Percentiles rank a stretch among this genome's conserved stretches.
phyloP scores from a whole-genome alignment of 2,329 filamentous ascomycete genomes.

The Colletotrichum orchidophilum region DNA sequence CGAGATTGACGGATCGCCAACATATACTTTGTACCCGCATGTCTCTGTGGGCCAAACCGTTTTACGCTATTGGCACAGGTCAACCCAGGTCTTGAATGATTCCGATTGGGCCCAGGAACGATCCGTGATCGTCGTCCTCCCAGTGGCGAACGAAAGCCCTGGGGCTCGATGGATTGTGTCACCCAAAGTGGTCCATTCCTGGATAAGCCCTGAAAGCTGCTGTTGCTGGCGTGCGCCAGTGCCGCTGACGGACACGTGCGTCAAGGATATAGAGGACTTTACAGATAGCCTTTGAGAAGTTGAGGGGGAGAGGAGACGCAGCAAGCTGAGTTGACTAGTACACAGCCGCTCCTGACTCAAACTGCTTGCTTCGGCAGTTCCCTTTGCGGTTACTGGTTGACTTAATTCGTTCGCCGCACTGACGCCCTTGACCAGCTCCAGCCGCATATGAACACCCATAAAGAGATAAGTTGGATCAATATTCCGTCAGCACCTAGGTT shows the following conservation, averaged over 20 bases:
- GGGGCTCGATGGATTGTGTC: constrained; percentile 24
- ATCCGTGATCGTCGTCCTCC: constrained; percentile 4
- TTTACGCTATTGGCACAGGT: constrained; percentile 2
- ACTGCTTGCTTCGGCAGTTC: constrained; percentile 2
- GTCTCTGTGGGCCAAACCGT: background rate
- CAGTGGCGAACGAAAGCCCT: background rate
- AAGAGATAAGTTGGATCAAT: background rate
- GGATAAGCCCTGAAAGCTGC: background rate
- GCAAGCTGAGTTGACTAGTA: background rate
- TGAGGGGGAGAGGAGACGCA: background rate
- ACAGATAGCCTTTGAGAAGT: background rate
- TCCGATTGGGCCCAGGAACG: constrained; percentile 23
- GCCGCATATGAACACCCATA: background rate
- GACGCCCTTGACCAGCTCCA: background rate
- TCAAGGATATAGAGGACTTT: constrained; percentile 18
- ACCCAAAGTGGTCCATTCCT: constrained; percentile 17
- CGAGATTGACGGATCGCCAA: constrained; percentile 6
- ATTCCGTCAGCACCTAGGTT: background rate
- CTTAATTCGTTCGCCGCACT: background rate
- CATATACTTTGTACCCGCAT: background rate
- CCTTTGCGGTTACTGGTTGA: background rate
- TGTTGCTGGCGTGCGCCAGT: background rate
- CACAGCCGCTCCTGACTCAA: constrained; percentile 16
- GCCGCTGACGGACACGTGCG: constrained; percentile 19
- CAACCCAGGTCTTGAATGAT: constrained; percentile 13